Evolutionary conservation across 768 basidiomycete genomes (phyloP).

Genomic region (Nidula microcarpa): DNA sequence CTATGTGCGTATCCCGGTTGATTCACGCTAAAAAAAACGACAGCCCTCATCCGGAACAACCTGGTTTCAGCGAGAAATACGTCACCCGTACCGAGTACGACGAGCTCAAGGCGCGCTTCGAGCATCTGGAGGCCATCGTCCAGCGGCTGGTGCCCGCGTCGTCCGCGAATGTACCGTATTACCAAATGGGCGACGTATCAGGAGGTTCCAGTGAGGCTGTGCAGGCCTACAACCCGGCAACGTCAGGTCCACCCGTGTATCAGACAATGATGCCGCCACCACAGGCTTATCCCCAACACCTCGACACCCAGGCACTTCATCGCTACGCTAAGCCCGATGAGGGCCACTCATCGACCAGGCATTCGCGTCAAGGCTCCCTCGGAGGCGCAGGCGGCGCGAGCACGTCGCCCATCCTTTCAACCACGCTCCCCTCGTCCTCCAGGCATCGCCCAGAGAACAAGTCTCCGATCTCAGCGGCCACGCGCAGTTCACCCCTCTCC

Average conservation of each 20-base stretch:
- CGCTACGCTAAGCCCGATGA: conserved; percentile 24
- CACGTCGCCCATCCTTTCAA: conserved; percentile 17
- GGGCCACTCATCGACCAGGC: conserved; percentile 4
- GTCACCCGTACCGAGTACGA: conserved; percentile 77
- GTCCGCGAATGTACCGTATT: conserved; percentile 18
- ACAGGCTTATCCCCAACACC: conserved; percentile 20
- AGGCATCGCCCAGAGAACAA: conserved; percentile 10
- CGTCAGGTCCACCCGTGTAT: conserved; percentile 15
- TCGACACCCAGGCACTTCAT: conserved; percentile 15
- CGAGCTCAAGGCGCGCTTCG: conserved; percentile 64
- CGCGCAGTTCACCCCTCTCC: conserved; percentile 5
- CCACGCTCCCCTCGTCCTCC: conserved; percentile 15
- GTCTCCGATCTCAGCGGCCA: conserved; percentile 15
- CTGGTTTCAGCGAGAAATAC: conserved; percentile 63
- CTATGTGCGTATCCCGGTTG: conserved; percentile 54
- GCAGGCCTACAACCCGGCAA: conserved; percentile 15
- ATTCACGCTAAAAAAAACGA: neutral
- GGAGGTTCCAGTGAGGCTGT: conserved; percentile 25
- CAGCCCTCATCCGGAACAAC: conserved; percentile 8
- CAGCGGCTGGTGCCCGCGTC: conserved; percentile 36
- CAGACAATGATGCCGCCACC: conserved; percentile 30
- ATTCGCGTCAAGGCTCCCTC: neutral
- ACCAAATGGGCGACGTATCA: conserved; percentile 26
- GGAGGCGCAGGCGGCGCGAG: conserved; percentile 4
- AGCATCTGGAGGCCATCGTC: conserved; percentile 56